Evolutionary conservation across 2,329 filamentous ascomycete species (phyloP).

Genomic region (Cladosporium sp.): DNA sequence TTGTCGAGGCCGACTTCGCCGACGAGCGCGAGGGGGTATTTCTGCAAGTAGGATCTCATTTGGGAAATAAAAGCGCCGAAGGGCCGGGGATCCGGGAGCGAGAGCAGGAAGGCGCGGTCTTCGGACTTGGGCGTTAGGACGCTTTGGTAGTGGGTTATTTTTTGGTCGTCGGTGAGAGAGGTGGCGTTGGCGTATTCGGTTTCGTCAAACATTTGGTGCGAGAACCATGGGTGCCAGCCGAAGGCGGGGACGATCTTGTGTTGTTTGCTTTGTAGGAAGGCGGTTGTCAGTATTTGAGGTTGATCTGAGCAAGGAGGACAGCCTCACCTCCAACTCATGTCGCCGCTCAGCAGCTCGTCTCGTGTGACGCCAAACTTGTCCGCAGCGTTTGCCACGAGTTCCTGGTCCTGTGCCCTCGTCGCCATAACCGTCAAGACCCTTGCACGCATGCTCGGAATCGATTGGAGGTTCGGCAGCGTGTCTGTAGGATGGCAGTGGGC

Average conservation of each 20-base stretch:
- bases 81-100: slow-evolving; percentile 55
- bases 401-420: slow-evolving; percentile 68
- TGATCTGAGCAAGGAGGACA: slow-evolving; percentile 4
- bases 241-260: slow-evolving; percentile 62
- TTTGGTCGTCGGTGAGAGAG: slow-evolving; percentile 36
- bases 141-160: slow-evolving; percentile 57
- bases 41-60: slow-evolving; percentile 50
- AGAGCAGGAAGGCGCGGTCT: slow-evolving; percentile 42
- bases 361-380: slow-evolving; percentile 45
- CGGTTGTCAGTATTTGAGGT: neutral
- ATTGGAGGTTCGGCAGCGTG: slow-evolving; percentile 56
- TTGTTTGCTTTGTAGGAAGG: slow-evolving; percentile 19
- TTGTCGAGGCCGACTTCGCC: slow-evolving; percentile 76
- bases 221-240: slow-evolving; percentile 86
- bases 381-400: slow-evolving; percentile 60
- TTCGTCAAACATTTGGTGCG: slow-evolving; percentile 67
- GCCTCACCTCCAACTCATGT: slow-evolving; percentile 30
- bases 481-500: slow-evolving; percentile 83
- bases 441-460: slow-evolving; percentile 60
- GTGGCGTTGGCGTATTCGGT: slow-evolving; percentile 26
- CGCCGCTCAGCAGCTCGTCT: slow-evolving; percentile 14
- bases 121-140: slow-evolving; percentile 56
- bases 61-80: slow-evolving; percentile 54
- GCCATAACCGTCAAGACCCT: slow-evolving; percentile 68
- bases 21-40: slow-evolving; percentile 59